Conservation (phyloP, 805 yeast genomes). For the Pichia ethanolica region DNA sequence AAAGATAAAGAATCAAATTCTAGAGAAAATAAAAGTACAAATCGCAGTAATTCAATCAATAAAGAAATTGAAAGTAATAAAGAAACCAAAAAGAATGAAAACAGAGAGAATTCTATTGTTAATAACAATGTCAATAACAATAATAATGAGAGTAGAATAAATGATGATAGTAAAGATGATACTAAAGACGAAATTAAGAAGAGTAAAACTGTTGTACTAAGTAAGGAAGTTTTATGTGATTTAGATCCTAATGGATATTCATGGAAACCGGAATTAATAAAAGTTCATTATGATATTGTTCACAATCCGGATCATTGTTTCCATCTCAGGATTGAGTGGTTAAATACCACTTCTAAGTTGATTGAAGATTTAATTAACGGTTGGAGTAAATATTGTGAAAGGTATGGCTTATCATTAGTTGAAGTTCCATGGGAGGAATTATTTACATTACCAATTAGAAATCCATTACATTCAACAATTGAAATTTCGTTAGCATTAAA, state of each 20-base stretch:
- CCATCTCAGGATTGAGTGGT: slow-evolving; percentile 89
- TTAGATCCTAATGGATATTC: slow-evolving; percentile 70
- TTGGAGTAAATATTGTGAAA: slow-evolving; percentile 78
- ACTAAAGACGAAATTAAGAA: background rate
- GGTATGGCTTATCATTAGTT: slow-evolving; percentile 73
- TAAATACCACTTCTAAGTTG: slow-evolving; percentile 77
- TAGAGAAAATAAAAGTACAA: no score
- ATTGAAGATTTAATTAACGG: slow-evolving; percentile 70
- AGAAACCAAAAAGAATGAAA: background rate
- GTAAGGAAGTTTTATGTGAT: slow-evolving; percentile 60
- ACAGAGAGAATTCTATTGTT: background rate
- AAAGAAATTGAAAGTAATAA: background rate
- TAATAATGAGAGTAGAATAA: background rate
- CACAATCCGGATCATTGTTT: slow-evolving; percentile 94
- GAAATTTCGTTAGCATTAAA: slow-evolving; percentile 57
- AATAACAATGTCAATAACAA: background rate
- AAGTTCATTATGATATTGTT: slow-evolving; percentile 83
- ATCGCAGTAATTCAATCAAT: no score
- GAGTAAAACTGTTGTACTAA: slow-evolving; percentile 41
- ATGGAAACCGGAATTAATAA: slow-evolving; percentile 66
- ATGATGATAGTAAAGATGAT: background rate
- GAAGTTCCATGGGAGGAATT: slow-evolving; percentile 91
- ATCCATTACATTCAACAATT: slow-evolving; percentile 86
- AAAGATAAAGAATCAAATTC: no score
- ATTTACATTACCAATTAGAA: slow-evolving; percentile 62